Base-by-base conservation (phyloP, 768 basidiomycete species). In the Trichaptum fuscoviolaceum region DNA sequence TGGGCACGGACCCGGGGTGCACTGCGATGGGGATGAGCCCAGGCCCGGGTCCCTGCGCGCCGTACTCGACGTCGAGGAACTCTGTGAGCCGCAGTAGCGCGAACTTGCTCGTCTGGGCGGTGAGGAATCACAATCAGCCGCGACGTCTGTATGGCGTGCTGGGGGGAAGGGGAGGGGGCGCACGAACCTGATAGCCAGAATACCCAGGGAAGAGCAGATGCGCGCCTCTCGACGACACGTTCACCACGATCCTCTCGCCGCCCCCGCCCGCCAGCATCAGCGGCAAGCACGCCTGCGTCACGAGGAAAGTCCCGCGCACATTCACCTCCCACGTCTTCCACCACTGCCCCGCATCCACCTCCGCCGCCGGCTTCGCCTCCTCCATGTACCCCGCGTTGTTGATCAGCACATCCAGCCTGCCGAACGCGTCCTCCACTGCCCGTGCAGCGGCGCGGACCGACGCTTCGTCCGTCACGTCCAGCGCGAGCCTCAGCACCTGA, bases 331-430 rank as follows among this genome's bases (percentile, higher is more conserved):
- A 61, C 9, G 65, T 65, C 57, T 67, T 69, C 71, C 70, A 71
- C 71, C 73, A 75, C 58, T 68, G 67, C n/a, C 67, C 67, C 12
- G 72, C 67, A 64, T 72, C 71, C 42, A 65, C 66, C 36, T 70
- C 68, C 12, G 35, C 66, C 36, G 66, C 63, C 62, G 63, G 20
- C 15, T 17, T 23, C 25, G 24, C 30, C 10, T 34, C 42, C 42
- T 52, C 42, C 42, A 52, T 52, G 24, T 42, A 42, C 12, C 74
- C 75, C 2, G 77, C 75, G 64, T 73, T 76, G 23, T 70, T 71
- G 15, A 77, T 30, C 24, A 73, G 66, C 30, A 76, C 69, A 63
- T 78, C 76, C 1, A 77, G 69, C 15, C 65, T 63, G 7, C 74
- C 76, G 57, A 75, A 78, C 0, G 64, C 69, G 10, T 65, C 65